Evolutionary conservation across 2,329 filamentous ascomycete species (phyloP).

Genomic region (Fulvia fulva): DNA sequence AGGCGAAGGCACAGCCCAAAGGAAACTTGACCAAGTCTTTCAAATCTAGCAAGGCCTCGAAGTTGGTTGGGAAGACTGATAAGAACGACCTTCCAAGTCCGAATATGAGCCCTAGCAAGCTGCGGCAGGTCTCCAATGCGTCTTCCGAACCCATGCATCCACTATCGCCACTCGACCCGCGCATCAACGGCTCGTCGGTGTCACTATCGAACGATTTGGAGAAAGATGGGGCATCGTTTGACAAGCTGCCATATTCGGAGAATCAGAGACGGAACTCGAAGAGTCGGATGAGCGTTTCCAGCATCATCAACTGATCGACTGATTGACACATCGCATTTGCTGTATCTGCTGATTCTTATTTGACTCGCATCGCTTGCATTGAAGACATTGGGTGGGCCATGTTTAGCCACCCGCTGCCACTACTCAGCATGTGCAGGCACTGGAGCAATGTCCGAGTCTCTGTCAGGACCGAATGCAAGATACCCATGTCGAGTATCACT

Average conservation of each 20-base stretch:
- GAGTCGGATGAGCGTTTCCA: slow-evolving; percentile 17
- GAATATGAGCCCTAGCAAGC: slow-evolving; percentile 26
- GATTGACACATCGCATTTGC: slow-evolving; percentile 1
- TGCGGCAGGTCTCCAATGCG: slow-evolving; percentile 25
- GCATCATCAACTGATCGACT: slow-evolving; percentile 16
- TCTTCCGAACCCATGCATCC: slow-evolving; percentile 22
- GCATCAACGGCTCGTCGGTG: slow-evolving; percentile 22
- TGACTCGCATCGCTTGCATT: background rate
- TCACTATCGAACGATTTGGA: background rate
- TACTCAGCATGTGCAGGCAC: background rate
- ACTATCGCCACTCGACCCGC: slow-evolving; percentile 22
- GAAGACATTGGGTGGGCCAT: background rate
- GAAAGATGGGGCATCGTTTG: background rate
- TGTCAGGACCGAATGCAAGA: background rate
- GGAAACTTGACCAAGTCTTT: slow-evolving; percentile 24
- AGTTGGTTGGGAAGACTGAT: slow-evolving; percentile 14
- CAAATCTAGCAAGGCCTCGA: slow-evolving; percentile 24
- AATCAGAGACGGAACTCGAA: background rate
- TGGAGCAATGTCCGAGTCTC: background rate
- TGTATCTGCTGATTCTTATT: background rate
- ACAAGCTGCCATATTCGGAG: background rate
- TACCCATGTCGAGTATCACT: background rate
- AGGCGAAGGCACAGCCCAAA: slow-evolving; percentile 9
- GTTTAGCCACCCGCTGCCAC: background rate
- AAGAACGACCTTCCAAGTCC: slow-evolving; percentile 16